Evolutionary conservation across 1,139 yeast species (phyloP).

Genomic region (Kluyveromyces marxianus): DNA sequence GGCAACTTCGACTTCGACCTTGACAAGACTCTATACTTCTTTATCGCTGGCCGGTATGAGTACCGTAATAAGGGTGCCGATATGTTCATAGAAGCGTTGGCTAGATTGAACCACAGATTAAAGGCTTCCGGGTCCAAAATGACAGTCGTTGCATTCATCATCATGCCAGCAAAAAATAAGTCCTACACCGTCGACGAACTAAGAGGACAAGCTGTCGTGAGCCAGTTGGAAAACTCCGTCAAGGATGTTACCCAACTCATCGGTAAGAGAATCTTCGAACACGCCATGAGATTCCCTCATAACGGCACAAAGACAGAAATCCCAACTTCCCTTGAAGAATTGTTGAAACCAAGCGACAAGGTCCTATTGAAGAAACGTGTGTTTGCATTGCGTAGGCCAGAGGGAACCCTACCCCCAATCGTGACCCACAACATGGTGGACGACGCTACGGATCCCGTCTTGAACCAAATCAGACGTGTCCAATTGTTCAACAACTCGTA

Average conservation of each 20-base stretch:
- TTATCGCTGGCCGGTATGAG: slow-evolving; percentile 96
- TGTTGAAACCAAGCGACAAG: slow-evolving; percentile 81
- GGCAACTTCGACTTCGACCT: slow-evolving; percentile 94
- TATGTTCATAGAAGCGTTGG: slow-evolving; percentile 86
- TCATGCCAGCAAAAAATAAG: slow-evolving; percentile 94
- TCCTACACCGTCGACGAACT: slow-evolving; percentile 94
- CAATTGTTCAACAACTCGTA: slow-evolving; percentile 82
- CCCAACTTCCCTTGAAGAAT: slow-evolving; percentile 60
- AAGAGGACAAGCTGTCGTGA: slow-evolving; percentile 92
- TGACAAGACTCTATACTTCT: slow-evolving; percentile 87
- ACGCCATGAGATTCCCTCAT: slow-evolving; percentile 76
- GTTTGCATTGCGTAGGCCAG: slow-evolving; percentile 77
- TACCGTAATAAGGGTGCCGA: slow-evolving; percentile 96
- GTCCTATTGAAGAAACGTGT: slow-evolving; percentile 88
- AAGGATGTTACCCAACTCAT: slow-evolving; percentile 82
- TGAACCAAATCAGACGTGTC: slow-evolving; percentile 87
- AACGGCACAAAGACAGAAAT: slow-evolving; percentile 43
- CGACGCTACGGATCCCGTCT: slow-evolving; percentile 83
- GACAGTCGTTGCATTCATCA: slow-evolving; percentile 96
- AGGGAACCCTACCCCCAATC: slow-evolving; percentile 82
- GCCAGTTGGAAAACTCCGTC: slow-evolving; percentile 83
- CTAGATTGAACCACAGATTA: slow-evolving; percentile 81
- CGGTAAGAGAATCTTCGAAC: slow-evolving; percentile 84
- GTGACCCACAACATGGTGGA: slow-evolving; percentile 98
- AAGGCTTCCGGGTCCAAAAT: slow-evolving; percentile 76